Evolutionary conservation across 202 grass and related monocot genomes (phyloP).

Genomic region (Elaeis oleifera): DNA sequence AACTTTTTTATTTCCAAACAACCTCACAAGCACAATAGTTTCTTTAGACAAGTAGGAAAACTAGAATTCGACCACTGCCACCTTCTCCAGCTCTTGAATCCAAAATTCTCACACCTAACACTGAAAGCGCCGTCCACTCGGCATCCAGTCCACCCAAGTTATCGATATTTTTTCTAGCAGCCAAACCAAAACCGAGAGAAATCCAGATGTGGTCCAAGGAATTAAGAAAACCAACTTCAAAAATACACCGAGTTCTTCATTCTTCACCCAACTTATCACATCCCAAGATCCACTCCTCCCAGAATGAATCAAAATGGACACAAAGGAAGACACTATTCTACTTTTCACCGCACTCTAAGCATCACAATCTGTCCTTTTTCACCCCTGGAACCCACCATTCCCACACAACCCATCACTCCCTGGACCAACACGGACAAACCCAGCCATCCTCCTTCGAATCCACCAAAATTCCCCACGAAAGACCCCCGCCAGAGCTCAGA

Average conservation of each 20-base stretch:
- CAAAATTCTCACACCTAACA: slow-evolving; percentile 24
- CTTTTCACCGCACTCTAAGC: not conserved
- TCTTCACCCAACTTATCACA: not conserved
- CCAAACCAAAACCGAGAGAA: no score
- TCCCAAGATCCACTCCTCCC: not conserved
- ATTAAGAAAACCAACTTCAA: not conserved
- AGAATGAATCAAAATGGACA: not conserved
- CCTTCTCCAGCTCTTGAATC: not conserved
- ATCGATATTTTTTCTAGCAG: no score
- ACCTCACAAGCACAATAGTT: not conserved
- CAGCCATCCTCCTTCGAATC: not conserved
- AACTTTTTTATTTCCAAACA: not conserved
- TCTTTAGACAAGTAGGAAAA: not conserved
- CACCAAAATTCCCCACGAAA: not conserved
- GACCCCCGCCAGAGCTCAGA: not conserved
- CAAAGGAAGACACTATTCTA: not conserved
- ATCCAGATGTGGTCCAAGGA: not conserved
- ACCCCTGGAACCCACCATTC: not conserved
- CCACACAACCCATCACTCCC: not conserved
- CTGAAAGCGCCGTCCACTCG: slow-evolving; percentile 1
- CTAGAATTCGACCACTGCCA: not conserved
- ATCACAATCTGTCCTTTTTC: not conserved
- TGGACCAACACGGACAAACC: not conserved
- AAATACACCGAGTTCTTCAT: not conserved
- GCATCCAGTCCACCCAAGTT: no score